Conservation (phyloP, 495 filamentous ascomycete genomes). For the Podospora anserina region DNA sequence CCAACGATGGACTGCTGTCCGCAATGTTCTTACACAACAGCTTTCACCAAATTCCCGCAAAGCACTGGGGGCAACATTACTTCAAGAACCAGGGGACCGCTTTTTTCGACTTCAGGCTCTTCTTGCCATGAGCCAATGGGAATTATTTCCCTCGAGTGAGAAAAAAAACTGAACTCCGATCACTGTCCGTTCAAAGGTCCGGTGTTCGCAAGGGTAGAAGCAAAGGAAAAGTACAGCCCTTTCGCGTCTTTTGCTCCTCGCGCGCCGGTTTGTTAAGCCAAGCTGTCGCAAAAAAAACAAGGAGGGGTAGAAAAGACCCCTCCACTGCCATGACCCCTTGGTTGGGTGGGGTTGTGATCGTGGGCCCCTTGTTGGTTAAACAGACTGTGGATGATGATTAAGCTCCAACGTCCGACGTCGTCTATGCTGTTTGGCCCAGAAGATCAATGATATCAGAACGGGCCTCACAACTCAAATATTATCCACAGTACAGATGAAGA, state of each 20-base stretch:
- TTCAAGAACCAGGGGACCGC: constrained; percentile 8
- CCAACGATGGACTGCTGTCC: constrained; percentile 11
- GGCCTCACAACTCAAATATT: too few species aligned
- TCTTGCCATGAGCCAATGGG: constrained; percentile 19
- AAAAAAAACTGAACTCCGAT: constrained; percentile 21
- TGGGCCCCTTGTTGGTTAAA: neutral
- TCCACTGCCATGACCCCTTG: constrained; percentile 17
- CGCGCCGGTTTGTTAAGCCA: constrained; percentile 17
- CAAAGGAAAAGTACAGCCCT: neutral
- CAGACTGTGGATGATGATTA: neutral
- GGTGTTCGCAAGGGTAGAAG: neutral
- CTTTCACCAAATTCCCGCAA: constrained; percentile 25
- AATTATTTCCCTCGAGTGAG: neutral
- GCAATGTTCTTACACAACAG: constrained; percentile 14
- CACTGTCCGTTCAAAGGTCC: constrained; percentile 12
- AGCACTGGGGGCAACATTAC: neutral
- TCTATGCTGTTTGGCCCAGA: neutral
- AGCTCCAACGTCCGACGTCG: neutral
- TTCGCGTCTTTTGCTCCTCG: neutral
- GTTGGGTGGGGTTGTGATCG: constrained; percentile 10
- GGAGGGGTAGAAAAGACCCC: constrained; percentile 15
- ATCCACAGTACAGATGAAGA: neutral
- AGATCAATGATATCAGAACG: neutral
- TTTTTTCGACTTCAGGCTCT: constrained; percentile 23
- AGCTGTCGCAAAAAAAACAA: constrained; percentile 7